These are phyloP conservation scores for Arbutus unedo DNA, from an alignment of 148 eudicot genomes.

Conservation along the genomic window DNA sequence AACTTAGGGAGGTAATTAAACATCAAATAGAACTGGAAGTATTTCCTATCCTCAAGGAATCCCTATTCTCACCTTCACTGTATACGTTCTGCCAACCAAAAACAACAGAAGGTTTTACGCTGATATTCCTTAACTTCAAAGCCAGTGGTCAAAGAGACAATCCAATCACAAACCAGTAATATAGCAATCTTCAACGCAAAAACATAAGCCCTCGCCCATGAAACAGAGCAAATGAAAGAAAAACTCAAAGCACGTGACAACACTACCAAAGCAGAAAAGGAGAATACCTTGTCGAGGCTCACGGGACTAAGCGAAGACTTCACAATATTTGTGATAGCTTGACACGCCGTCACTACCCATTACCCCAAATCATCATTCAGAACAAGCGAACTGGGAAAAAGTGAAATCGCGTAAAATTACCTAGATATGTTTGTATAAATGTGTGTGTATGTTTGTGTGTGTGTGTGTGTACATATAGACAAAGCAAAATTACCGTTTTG, in stretches of 20 bases:
- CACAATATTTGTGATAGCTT: conserved; percentile 82
- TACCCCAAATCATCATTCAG: conserved; percentile 3
- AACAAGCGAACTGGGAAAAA: neutral
- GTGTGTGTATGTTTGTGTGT: too few species aligned
- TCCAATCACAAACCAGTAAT: neutral
- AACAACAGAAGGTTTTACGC: too few species aligned
- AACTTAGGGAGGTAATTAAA: neutral
- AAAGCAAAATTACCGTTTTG: conserved; percentile 48
- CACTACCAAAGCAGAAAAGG: neutral
- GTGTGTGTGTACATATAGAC: neutral
- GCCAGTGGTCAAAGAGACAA: neutral
- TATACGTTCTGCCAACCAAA: conserved; percentile 83
- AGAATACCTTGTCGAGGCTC: conserved; percentile 87
- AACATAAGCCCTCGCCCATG: neutral
- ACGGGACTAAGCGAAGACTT: conserved; percentile 98
- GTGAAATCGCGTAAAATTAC: neutral
- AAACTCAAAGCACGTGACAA: neutral
- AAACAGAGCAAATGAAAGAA: neutral
- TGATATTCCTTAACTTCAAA: too few species aligned
- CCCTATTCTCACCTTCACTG: conserved; percentile 72
- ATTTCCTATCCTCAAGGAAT: conserved; percentile 2
- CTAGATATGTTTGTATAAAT: neutral
- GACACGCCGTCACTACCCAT: conserved; percentile 77
- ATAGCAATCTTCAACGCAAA: neutral
- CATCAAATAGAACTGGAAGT: neutral